Percentiles rank a stretch among this genome's conserved stretches.
These are phyloP conservation scores for Amanita brunnescens DNA, from an alignment of 768 basidiomycete species.

Conservation along the genomic window DNA sequence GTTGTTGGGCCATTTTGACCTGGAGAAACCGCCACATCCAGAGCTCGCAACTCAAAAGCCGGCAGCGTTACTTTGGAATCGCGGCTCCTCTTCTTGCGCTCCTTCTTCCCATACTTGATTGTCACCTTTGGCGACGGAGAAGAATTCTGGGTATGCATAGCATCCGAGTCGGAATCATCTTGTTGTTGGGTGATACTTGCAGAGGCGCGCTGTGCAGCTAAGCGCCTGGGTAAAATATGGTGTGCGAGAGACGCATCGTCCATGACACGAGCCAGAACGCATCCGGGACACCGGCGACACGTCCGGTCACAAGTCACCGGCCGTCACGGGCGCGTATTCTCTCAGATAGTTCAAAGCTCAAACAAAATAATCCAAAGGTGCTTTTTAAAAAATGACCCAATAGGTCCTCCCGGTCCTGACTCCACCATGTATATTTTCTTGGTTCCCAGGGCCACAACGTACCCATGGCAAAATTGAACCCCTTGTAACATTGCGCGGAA, in stretches of 20 bases:
- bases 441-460: too few species aligned
- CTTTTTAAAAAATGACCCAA: too few species aligned
- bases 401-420: too few species aligned
- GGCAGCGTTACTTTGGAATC: neutral
- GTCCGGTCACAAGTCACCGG: constrained; percentile 6
- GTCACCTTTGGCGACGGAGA: neutral
- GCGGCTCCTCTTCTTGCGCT: neutral
- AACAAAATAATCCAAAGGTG: too few species aligned
- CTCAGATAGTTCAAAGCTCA: too few species aligned
- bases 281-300: neutral
- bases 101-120: constrained; percentile 6
- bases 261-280: constrained; percentile 3
- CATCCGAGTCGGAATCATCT: constrained; percentile 5
- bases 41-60: neutral
- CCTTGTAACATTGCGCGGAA: too few species aligned
- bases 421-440: too few species aligned
- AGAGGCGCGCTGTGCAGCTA: constrained; percentile 6
- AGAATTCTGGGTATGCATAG: neutral
- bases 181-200: constrained; percentile 4
- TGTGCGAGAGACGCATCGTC: neutral
- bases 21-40: neutral
- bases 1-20: neutral
- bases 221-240: constrained; percentile 4
- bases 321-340: too few species aligned
- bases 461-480: too few species aligned